Base-by-base conservation (phyloP, 2,329 filamentous ascomycete genomes). In the Trichoderma sp. region DNA sequence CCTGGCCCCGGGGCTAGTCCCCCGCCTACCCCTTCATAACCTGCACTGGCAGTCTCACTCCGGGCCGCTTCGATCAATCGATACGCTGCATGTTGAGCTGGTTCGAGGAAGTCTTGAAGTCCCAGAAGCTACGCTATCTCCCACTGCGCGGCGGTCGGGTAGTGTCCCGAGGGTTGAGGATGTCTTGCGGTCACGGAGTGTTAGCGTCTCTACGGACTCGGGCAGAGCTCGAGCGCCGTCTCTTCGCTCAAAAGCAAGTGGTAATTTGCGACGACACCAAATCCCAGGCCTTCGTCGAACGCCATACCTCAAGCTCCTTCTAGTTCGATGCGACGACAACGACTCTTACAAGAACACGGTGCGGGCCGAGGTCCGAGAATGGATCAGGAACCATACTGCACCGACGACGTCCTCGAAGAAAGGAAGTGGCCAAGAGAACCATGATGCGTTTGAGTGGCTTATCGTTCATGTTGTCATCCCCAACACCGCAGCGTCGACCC, bases 11-110 rank as follows among this genome's bases (percentile, higher is more conserved):
- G 89, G 94, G 69, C 85, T 99, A 69, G 85, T 92, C 52, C 85
- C 91, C 53, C 91, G 92, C 67, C 86, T 98, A 0, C 96, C 96
- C 40, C 85, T 99, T 47, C 91, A 90, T 72, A 96, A 98, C 76
- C 88, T 99, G 57, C 93, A 98, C 77, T 99, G 96, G 96, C 96
- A 98, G 79, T 97, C 96, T 16, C 93, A 96, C 71, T 91, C 91
- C 33, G 91, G 96, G 0, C 96, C 96, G 2, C 83, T 98, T 43
- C 91, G 96, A 73, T 97, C 96, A 16, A 99, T 99, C 78, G 91
- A 94, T 76, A 94, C 93, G 14, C 88, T 99, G 52, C 93, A 97
- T 76, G 88, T 98, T 75, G 94, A 97, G 71, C 89, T 98, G 70
- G 84, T 94, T n/a, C 87, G 90, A 8, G 83, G 87, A 79, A 84